phyloP scores from a whole-genome alignment of 2,329 filamentous ascomycete species.

The Drechslerella coelobrocha region DNA sequence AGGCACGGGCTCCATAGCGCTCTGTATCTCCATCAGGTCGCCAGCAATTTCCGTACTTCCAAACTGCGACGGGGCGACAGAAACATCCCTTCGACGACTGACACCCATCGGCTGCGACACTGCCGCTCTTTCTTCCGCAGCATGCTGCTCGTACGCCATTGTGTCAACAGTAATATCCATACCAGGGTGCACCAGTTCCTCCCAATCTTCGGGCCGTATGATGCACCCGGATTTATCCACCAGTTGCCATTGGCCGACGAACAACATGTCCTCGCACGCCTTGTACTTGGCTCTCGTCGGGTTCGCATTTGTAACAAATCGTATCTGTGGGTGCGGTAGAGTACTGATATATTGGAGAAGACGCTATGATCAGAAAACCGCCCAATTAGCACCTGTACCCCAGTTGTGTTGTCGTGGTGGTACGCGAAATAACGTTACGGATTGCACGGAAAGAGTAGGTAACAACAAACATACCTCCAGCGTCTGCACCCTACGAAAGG shows the following conservation, averaged over 20 bases:
- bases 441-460: neutral
- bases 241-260: conserved; percentile 39
- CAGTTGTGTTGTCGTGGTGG: neutral
- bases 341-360: conserved; percentile 36
- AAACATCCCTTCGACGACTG: neutral
- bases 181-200: conserved; percentile 36
- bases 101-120: conserved; percentile 15
- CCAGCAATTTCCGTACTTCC: conserved; percentile 21
- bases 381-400: neutral
- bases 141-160: conserved; percentile 11
- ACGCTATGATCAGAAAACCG: conserved; percentile 9
- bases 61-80: neutral
- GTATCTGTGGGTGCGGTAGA: conserved; percentile 40
- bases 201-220: conserved; percentile 41
- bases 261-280: conserved; percentile 32
- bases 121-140: conserved; percentile 1
- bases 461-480: conserved; percentile 17
- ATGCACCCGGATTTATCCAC: conserved; percentile 36
- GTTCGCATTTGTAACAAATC: conserved; percentile 22
- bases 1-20: conserved; percentile 4
- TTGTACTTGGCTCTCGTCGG: conserved; percentile 22
- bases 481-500: conserved; percentile 40
- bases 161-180: conserved; percentile 47
- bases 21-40: conserved; percentile 41
- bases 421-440: neutral